These are phyloP conservation scores for Colletotrichum destructivum DNA, from an alignment of 2,329 filamentous ascomycete species.

Conservation along the genomic window DNA sequence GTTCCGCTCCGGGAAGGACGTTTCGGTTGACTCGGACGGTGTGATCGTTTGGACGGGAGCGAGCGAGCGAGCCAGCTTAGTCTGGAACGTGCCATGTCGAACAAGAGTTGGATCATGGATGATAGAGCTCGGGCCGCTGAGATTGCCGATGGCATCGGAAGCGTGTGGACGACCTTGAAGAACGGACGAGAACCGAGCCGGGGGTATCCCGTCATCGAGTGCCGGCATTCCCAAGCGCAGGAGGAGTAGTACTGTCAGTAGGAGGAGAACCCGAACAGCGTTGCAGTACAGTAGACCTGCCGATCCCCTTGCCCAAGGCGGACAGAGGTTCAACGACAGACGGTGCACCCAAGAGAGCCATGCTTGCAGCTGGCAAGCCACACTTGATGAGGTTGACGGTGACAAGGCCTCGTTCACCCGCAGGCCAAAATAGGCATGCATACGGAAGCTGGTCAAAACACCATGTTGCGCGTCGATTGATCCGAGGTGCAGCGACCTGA, in stretches of 20 bases:
- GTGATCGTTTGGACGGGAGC: constrained; percentile 13
- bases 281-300: constrained; percentile 30
- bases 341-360: constrained; percentile 1
- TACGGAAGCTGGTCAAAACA: background rate
- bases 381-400: constrained; percentile 8
- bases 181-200: background rate
- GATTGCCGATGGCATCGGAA: constrained; percentile 4
- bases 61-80: constrained; percentile 2
- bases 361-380: constrained; percentile 13
- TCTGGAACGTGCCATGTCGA: background rate
- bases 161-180: background rate
- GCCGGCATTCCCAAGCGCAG: constrained; percentile 8
- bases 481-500: constrained; percentile 4
- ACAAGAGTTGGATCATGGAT: constrained; percentile 6
- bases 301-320: constrained; percentile 23
- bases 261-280: constrained; percentile 15
- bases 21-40: constrained; percentile 25
- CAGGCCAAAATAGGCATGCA: constrained; percentile 37
- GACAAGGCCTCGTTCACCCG: constrained; percentile 29
- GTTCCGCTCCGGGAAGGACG: background rate
- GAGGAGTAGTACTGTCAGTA: constrained; percentile 15
- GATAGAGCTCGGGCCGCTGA: background rate
- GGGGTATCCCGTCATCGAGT: constrained; percentile 13
- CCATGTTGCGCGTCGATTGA: constrained; percentile 38
- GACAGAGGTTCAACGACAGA: constrained; percentile 9